phyloP scores from a whole-genome alignment of 345 rosid species.

The Psidium guajava region DNA sequence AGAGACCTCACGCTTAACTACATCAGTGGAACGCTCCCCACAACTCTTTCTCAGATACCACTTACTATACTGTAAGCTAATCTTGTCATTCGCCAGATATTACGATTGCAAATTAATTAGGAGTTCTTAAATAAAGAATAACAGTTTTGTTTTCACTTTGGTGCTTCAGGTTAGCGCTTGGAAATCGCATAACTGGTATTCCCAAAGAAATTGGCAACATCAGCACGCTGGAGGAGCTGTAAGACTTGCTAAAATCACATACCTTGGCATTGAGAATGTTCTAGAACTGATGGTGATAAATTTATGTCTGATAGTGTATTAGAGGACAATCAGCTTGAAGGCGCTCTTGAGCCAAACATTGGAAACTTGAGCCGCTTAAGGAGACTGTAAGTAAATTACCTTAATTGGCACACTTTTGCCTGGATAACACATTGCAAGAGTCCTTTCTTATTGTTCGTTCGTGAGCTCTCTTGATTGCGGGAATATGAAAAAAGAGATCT shows the following conservation, averaged over 20 bases:
- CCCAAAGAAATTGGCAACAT: slow-evolving; percentile 49
- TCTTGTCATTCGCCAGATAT: neutral
- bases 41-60: slow-evolving; percentile 35
- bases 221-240: slow-evolving; percentile 43
- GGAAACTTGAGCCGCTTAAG: slow-evolving; percentile 45
- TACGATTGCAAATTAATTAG: neutral
- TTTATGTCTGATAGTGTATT: slow-evolving; percentile 28
- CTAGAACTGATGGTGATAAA: neutral
- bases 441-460: neutral
- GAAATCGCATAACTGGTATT: slow-evolving; percentile 64
- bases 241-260: slow-evolving; percentile 10
- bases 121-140: neutral
- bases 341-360: slow-evolving; percentile 46
- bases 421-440: neutral
- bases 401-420: neutral
- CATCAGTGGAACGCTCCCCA: slow-evolving; percentile 62
- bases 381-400: slow-evolving; percentile 8
- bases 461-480: neutral
- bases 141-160: neutral
- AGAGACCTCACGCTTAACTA: slow-evolving; percentile 72
- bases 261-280: neutral
- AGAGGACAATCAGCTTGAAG: slow-evolving; percentile 51
- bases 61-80: slow-evolving; percentile 42
- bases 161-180: slow-evolving; percentile 33
- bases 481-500: neutral